Evolutionary conservation across 2,329 filamentous ascomycete genomes (phyloP).

Genomic region (Penicillium sp.): DNA sequence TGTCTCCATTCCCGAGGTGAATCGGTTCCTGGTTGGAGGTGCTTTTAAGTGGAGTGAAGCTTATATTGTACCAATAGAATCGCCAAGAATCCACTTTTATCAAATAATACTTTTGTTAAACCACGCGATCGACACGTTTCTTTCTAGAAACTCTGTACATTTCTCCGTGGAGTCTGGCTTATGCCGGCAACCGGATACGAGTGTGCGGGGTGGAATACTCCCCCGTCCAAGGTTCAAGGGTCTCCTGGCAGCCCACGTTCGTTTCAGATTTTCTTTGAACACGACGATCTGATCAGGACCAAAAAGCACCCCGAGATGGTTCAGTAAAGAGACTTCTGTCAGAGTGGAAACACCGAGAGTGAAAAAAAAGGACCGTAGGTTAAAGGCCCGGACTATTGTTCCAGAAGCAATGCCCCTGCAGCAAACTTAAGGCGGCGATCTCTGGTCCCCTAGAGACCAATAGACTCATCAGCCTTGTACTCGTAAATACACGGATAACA

Average conservation of each 20-base stretch:
- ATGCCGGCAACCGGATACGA: not conserved
- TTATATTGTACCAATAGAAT: slow-evolving; percentile 13
- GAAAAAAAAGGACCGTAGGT: not conserved
- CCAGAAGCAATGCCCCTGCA: slow-evolving; percentile 8
- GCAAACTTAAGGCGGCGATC: not conserved
- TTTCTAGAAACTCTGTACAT: not conserved
- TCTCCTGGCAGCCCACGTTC: not conserved
- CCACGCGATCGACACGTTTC: slow-evolving; percentile 8
- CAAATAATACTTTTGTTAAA: slow-evolving; percentile 5
- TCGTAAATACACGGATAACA: not conserved
- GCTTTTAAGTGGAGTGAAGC: slow-evolving; percentile 11
- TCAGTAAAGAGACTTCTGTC: not conserved
- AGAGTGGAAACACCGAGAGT: not conserved
- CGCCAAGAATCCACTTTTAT: slow-evolving; percentile 2
- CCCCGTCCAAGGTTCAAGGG: not conserved
- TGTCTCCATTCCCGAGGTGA: not conserved
- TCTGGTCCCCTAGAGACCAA: not conserved
- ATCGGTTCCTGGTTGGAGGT: not conserved
- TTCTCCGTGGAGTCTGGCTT: not conserved
- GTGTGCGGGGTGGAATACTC: slow-evolving; percentile 3
- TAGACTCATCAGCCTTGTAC: not conserved
- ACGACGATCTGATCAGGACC: not conserved
- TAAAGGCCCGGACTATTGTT: not conserved
- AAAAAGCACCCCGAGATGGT: not conserved
- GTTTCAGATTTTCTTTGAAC: not conserved